Conservation (phyloP, 2,329 filamentous ascomycete species). For the Malbranchea zuffiana region DNA sequence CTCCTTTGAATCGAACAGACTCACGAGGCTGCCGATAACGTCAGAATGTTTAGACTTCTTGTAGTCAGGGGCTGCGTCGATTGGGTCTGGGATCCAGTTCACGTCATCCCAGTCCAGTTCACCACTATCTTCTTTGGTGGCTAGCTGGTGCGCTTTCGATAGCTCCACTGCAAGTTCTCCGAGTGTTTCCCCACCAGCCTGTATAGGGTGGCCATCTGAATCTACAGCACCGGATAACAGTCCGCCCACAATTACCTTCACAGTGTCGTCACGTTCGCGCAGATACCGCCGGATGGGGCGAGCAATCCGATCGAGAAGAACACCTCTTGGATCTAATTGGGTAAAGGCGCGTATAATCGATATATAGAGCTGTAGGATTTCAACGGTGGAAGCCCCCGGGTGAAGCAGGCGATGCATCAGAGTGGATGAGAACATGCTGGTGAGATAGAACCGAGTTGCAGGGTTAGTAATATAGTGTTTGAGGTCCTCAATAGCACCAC, state of each 20-base stretch:
- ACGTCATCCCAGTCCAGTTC: conserved; percentile 86
- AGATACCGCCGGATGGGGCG: conserved; percentile 53
- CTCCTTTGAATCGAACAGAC: conserved; percentile 77
- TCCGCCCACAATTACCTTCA: conserved; percentile 53
- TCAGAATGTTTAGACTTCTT: conserved; percentile 80
- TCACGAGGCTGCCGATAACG: conserved; percentile 81
- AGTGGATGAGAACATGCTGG: conserved; percentile 43
- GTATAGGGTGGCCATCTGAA: conserved; percentile 22
- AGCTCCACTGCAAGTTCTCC: conserved; percentile 47
- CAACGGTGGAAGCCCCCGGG: conserved; percentile 53
- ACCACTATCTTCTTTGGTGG: conserved; percentile 40
- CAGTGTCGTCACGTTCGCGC: conserved; percentile 53
- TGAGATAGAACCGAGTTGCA: conserved; percentile 45
- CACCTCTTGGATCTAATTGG: conserved; percentile 52
- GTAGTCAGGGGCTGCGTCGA: conserved; percentile 87
- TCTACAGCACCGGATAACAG: conserved; percentile 46
- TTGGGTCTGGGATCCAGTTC: conserved; percentile 83
- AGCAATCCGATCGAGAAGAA: conserved; percentile 57
- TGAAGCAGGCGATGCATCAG: conserved; percentile 48
- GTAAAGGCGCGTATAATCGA: conserved; percentile 55
- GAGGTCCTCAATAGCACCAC: conserved; percentile 50
- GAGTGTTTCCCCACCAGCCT: conserved; percentile 33
- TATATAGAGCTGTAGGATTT: conserved; percentile 58
- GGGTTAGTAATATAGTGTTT: conserved; percentile 46
- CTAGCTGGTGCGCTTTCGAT: conserved; percentile 32